Conservation (phyloP, 331 rosid genomes). For the Quercus lobata region DNA sequence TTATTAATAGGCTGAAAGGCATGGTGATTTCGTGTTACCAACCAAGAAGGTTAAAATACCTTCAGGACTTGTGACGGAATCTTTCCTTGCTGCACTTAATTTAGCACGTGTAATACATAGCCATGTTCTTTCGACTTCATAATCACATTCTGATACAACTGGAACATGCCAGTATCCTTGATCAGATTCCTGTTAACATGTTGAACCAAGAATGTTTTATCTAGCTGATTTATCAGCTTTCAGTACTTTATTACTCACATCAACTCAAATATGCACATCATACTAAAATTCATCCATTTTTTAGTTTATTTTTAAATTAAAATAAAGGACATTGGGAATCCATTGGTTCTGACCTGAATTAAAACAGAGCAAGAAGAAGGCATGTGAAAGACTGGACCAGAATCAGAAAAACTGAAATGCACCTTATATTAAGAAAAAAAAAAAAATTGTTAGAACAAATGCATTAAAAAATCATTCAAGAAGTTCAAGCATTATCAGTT, state of each 20-base stretch:
- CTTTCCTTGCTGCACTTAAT: constrained; percentile 21
- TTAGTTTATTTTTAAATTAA: neutral
- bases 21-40: neutral
- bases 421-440: constrained; percentile 47
- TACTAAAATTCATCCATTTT: neutral
- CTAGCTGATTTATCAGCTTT: neutral
- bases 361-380: constrained; percentile 97
- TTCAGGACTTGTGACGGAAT: constrained; percentile 33
- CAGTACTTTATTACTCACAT: neutral
- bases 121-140: constrained; percentile 75
- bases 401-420: constrained; percentile 66
- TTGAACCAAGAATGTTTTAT: neutral
- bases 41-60: constrained; percentile 24
- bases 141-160: constrained; percentile 46
- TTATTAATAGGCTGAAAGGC: neutral
- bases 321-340: neutral
- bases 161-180: constrained; percentile 94
- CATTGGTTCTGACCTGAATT: constrained; percentile 60
- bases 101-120: constrained; percentile 63
- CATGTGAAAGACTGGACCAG: constrained; percentile 84
- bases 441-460: constrained; percentile 13
- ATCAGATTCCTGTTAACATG: constrained; percentile 74
- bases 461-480: neutral
- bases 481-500: neutral
- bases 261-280: neutral